Percentiles rank a stretch among this genome's conserved stretches.
These are phyloP conservation scores for Xerocomus brunneocitrinus DNA, from an alignment of 768 basidiomycete species.

Conservation along the genomic window DNA sequence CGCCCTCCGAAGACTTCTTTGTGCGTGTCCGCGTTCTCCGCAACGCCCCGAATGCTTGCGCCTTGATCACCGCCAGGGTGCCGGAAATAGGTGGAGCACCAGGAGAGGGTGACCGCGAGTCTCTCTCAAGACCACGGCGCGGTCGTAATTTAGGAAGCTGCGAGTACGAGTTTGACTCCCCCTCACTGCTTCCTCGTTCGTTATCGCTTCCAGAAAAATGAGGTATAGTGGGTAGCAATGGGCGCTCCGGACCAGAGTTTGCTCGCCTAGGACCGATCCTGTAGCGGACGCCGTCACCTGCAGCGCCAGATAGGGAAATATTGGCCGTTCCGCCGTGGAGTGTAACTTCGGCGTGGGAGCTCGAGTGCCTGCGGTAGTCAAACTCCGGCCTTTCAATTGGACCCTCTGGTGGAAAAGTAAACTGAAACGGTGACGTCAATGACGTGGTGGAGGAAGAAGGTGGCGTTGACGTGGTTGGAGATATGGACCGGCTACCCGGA, in stretches of 20 bases:
- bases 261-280: constrained; percentile 48
- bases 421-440: constrained; percentile 63
- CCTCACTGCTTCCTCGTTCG: constrained; percentile 54
- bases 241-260: constrained; percentile 46
- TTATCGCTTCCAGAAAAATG: constrained; percentile 49
- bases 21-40: constrained; percentile 72
- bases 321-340: constrained; percentile 73
- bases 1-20: constrained; percentile 67
- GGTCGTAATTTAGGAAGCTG: constrained; percentile 41
- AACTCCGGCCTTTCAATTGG: constrained; percentile 53
- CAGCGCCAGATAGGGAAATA: constrained; percentile 51
- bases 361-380: constrained; percentile 59
- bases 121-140: constrained; percentile 46
- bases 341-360: constrained; percentile 56
- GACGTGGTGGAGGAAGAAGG: constrained; percentile 57
- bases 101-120: constrained; percentile 46
- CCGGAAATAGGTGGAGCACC: constrained; percentile 55
- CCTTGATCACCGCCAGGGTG: constrained; percentile 87
- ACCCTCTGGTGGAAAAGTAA: constrained; percentile 53
- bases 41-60: constrained; percentile 82
- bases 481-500: constrained; percentile 65
- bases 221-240: constrained; percentile 43
- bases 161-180: constrained; percentile 43
- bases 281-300: constrained; percentile 57
- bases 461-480: constrained; percentile 60